Evolutionary conservation across 768 basidiomycete species (phyloP), one percentile per base, ranked within the genome.

Genomic region (Xerocomellus amylosporus): DNA sequence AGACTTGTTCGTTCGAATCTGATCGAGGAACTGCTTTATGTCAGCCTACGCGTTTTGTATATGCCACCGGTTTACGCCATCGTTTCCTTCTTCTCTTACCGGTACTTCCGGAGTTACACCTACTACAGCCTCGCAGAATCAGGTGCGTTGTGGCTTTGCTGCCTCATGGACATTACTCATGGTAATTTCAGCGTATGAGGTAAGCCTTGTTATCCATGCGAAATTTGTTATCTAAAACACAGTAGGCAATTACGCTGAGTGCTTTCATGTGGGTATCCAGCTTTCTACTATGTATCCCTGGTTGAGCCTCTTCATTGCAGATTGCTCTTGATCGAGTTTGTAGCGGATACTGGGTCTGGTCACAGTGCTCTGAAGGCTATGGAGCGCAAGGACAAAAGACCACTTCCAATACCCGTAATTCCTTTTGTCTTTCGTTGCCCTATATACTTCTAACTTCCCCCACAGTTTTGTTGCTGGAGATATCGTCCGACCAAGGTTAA

Each of bases 31-130:
- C 19, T 33, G 8, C n/a, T 38, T 37, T 15, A 31, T 46, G 26
- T 13, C 64, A 90, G 87, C 54, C 62, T 91, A n/a, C 84, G 90
- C 54, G 83, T 93, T 43, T 64, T 93, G 58, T 90, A 90, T 62
- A 89, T 93, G 90, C 90, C 91, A 2, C 81, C 84, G 1, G 77
- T 93, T 40, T 93, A 88, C 67, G 86, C 86, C 26, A 73, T 93
- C 58, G 82, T 94, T 46, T 90, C 90, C 2, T 95, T 94, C 74
- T 81, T 90, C 61, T 89, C 88, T 26, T 95, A 90, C 63, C 83
- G 92, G 2, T 94, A 74, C 73, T 94, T 90, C 75, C 81, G 90
- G 37, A 74, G 80, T 53, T 93, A 90, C 64, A 90, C 82, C 39
- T 84, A 84, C 63, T 83, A 83, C 61, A 73, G 72, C 34, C 75